Conservation (phyloP, 2,329 filamentous ascomycete genomes). For the Cladosporium sp. region DNA sequence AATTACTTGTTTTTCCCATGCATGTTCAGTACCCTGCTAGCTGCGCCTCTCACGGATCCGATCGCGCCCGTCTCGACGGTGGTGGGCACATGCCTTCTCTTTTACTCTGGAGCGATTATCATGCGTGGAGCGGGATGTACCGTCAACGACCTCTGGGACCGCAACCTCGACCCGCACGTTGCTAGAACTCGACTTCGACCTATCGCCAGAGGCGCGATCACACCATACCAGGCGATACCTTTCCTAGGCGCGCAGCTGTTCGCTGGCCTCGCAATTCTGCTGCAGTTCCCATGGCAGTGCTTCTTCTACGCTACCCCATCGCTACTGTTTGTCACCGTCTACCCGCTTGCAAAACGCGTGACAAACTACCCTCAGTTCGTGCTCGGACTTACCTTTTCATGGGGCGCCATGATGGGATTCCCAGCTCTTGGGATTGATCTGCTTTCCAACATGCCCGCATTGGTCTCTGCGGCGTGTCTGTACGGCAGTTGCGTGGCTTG, state of each 20-base stretch:
- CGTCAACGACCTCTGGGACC: slow-evolving; percentile 89
- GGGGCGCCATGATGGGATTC: slow-evolving; percentile 86
- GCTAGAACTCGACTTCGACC: slow-evolving; percentile 71
- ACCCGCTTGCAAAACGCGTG: slow-evolving; percentile 79
- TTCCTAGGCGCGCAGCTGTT: slow-evolving; percentile 74
- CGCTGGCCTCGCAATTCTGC: slow-evolving; percentile 65
- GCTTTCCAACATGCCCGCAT: slow-evolving; percentile 58
- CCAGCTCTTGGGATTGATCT: slow-evolving; percentile 76
- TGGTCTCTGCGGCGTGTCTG: slow-evolving; percentile 63
- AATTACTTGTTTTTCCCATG: slow-evolving; percentile 86
- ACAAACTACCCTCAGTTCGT: slow-evolving; percentile 86
- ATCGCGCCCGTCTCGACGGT: slow-evolving; percentile 59
- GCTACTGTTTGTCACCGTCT: slow-evolving; percentile 66
- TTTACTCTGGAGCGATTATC: slow-evolving; percentile 71
- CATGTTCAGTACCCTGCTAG: slow-evolving; percentile 77
- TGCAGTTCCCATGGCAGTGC: slow-evolving; percentile 71
- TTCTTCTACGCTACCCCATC: slow-evolving; percentile 76
- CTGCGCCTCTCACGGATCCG: slow-evolving; percentile 64
- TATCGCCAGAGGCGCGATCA: slow-evolving; percentile 74
- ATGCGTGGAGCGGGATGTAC: slow-evolving; percentile 87
- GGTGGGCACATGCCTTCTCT: slow-evolving; percentile 61
- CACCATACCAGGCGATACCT: slow-evolving; percentile 64
- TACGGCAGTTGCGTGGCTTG: slow-evolving; percentile 79
- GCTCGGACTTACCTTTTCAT: slow-evolving; percentile 79
- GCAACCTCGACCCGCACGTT: slow-evolving; percentile 79